Base-by-base conservation (phyloP, 208 protist genomes). In the Dictyostelium gargantuum region DNA sequence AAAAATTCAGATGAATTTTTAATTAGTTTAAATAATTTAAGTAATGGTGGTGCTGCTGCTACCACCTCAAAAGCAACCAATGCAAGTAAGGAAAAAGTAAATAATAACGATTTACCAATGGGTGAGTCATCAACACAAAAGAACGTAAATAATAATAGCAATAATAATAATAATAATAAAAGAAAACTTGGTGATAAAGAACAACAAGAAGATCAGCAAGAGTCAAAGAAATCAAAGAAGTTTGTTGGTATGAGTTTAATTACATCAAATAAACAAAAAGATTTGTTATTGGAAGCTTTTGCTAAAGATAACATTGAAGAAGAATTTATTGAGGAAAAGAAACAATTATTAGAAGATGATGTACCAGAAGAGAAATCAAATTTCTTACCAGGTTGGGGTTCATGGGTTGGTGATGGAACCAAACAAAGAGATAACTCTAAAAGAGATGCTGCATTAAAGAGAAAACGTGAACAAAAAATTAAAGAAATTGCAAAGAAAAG, bases 181-280 rank as follows among this genome's bases (percentile, higher is more conserved):
- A 80, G 74, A 80, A 38, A 89, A 89, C 26, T 35, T 29, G 29
- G 26, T 58, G 26, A 61, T 66, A 56, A 73, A 76, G 66, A 17
- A 58, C 6, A 4, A 58, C 3, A 23, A 85, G 15, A 35, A 70
- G 11, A 1, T 54, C 21, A 54, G 10, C 52, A 73, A 15, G 35
- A 35, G 8, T 11, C 52, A 26, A 84, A 73, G 32, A 84, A 84
- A 85, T 29, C 19, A 58, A 89, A 56, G 50, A 35, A 58, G 76
- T 52, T 29, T 15, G 42, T 52, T 4, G 66, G 81, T 61, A 89
- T 89, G 82, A 52, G 38, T 52, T 42, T 89, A 21, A 79, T 89
- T 40, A 89, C 82, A 50, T 89, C 82, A 32, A 68, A 89, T 46
- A 89, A 79, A 68, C 82, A 89, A 68, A 77, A 89, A 44, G 68